These are phyloP conservation scores for Domatiomyces globalis DNA, from an alignment of 2,329 filamentous ascomycete species.

Conservation along the genomic window DNA sequence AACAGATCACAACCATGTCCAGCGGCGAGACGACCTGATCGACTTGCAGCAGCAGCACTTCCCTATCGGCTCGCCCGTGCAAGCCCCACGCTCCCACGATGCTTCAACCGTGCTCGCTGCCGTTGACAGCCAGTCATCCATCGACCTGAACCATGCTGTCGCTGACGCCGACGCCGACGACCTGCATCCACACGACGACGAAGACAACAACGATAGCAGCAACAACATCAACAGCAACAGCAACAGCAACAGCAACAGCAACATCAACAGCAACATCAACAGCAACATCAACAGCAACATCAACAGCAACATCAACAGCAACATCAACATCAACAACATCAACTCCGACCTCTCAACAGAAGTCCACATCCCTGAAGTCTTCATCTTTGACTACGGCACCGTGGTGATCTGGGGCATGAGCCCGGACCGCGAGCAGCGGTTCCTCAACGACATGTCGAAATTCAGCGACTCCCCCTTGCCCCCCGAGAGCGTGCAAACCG, in stretches of 20 bases:
- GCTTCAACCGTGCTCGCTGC: constrained; percentile 4
- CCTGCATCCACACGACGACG: background rate
- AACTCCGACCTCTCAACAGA: constrained; percentile 61
- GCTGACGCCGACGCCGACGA: constrained; percentile 8
- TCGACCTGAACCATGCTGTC: constrained; percentile 7
- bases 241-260: constrained; percentile 8
- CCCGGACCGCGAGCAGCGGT: constrained; percentile 71
- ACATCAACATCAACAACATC: constrained; percentile 1
- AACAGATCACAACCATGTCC: constrained; percentile 44
- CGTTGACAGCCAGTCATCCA: constrained; percentile 7
- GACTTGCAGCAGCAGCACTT: constrained; percentile 38
- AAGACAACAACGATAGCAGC: too few relatives aligned
- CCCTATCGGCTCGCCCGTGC: constrained; percentile 19
- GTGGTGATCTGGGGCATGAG: constrained; percentile 99
- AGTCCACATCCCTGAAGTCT: constrained; percentile 85
- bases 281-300: constrained; percentile 6
- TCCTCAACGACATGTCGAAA: constrained; percentile 84
- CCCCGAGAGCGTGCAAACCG: constrained; percentile 79
- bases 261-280: background rate
- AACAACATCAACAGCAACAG: too few relatives aligned
- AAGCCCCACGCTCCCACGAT: constrained; percentile 7
- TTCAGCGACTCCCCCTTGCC: constrained; percentile 86
- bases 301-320: constrained; percentile 1
- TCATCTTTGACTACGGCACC: constrained; percentile 93
- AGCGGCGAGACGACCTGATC: constrained; percentile 47